Evolutionary conservation across 192 early-diverging fungal genomes (phyloP), one percentile per base, ranked within the genome.

Genomic region (Dissophora globulifera): DNA sequence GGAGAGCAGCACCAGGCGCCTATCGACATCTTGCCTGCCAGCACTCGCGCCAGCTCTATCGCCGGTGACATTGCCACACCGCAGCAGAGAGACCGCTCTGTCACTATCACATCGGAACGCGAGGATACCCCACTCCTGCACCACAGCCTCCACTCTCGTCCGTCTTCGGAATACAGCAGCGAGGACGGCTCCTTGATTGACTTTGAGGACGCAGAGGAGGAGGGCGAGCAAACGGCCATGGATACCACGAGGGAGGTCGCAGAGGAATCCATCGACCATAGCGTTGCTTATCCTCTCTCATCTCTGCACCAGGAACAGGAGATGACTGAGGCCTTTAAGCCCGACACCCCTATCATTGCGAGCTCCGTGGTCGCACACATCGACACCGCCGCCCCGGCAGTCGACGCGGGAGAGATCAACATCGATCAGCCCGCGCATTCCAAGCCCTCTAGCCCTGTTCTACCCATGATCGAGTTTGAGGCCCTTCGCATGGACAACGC

Each of bases 171-270:
- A 2, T 3, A 31, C 57, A 55, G 6, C 35, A 64, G 61, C 20
- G 72, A 76, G 1, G 72, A 76, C 49, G 72, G 56, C 17, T 76
- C 72, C 6, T 57, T 76, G 50, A 67, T 76, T 7, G 64, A 76
- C 22, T 61, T 76, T 35, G 62, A 66, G 27, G 72, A 76, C 2
- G 63, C 51, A 12, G 20, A 48, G 23, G 43, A 50, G 3, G 49
- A 58, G 1, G n/a, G n/a, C n/a, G n/a, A n/a, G n/a, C n/a, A n/a
- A n/a, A n/a, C n/a, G n/a, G n/a, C n/a, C n/a, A n/a, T n/a, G n/a
- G n/a, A n/a, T n/a, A n/a, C n/a, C n/a, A n/a, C n/a, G n/a, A n/a
- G n/a, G n/a, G n/a, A n/a, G n/a, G n/a, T n/a, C n/a, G n/a, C n/a
- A n/a, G n/a, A n/a, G n/a, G n/a, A n/a, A n/a, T n/a, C n/a, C n/a